Base-by-base conservation (phyloP, 2,329 filamentous ascomycete species). In the Colletotrichum tanaceti region DNA sequence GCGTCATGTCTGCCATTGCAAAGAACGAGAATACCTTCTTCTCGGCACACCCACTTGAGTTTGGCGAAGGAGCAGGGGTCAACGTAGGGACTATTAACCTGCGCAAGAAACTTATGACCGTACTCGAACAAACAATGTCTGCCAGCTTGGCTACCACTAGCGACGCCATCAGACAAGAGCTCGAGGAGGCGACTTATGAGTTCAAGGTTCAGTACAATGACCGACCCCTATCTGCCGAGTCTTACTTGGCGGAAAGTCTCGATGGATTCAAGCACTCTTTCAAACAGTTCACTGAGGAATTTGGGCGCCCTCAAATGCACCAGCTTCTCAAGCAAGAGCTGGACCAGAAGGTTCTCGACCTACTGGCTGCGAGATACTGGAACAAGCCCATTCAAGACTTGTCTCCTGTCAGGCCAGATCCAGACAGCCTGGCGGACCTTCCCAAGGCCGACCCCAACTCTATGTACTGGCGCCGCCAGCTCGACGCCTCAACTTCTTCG, bases 171-270 rank as follows among this genome's bases (percentile, higher is more conserved):
- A 91, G 91, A 70, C 93, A 97, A 77, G 96, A 99, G 78, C 88
- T 99, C 0, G 95, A 98, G 75, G 96, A 99, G 80, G 94, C 96
- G 3, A 95, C 93, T 0, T 99, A 99, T 76, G 95, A 99, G 79
- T 99, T 97, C 85, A 99, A 99, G 79, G 96, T 99, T 5, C 97
- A 99, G 79, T 99, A 99, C 82, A 99, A 99, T 75, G 96, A 99
- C 77, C 90, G 96, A 7, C 93, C 95, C 1, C 84, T 99, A 43
- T 97, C 93, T 58, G 96, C 96, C 2, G 96, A 99, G 77, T 97
- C 95, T 4, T 99, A 99, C 77, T 87, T 99, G 46, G 96, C 96
- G 2, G 96, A 98, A 79, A 97, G 93, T 73, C 83, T 99, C 4
- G 96, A 99, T 78, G 90, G 91, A 22, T 98, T 99, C 86, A 99